A percentile compares a stretch with the other conserved stretches of the same genome.
These are phyloP conservation scores for Curvularia sp. DNA, from an alignment of 2,329 filamentous ascomycete species.

Conservation along the genomic window DNA sequence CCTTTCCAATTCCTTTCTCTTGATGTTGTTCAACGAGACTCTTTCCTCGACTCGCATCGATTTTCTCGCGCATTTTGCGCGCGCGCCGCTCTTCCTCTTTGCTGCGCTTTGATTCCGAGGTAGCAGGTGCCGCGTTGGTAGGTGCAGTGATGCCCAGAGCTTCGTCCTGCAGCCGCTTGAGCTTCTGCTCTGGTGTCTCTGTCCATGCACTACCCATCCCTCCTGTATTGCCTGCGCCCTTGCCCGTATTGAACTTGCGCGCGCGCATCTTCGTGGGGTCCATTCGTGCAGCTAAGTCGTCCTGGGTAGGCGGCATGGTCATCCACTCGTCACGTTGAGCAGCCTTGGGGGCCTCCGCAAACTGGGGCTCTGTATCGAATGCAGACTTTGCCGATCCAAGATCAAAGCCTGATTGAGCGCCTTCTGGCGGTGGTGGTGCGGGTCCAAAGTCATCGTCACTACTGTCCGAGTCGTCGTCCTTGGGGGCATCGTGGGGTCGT, in stretches of 20 bases:
- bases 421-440: constrained; percentile 49
- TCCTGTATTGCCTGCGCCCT: constrained; percentile 59
- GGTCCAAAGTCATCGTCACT: constrained; percentile 57
- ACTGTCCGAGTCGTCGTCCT: constrained; percentile 46
- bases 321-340: constrained; percentile 75
- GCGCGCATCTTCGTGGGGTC: constrained; percentile 85
- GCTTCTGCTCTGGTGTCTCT: constrained; percentile 88
- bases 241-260: constrained; percentile 80
- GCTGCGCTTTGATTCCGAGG: constrained; percentile 40
- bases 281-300: constrained; percentile 64
- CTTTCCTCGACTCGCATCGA: constrained; percentile 52
- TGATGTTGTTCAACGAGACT: constrained; percentile 58
- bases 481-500: constrained; percentile 51
- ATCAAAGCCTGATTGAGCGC: constrained; percentile 23
- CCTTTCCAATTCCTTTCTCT: constrained; percentile 60
- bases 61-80: constrained; percentile 64
- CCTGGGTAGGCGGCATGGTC: constrained; percentile 58
- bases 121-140: constrained; percentile 34
- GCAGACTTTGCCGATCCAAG: constrained; percentile 29
- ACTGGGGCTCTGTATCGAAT: constrained; percentile 44
- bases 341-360: constrained; percentile 48
- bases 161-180: constrained; percentile 78
- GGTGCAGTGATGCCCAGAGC: constrained; percentile 73
- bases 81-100: constrained; percentile 56
- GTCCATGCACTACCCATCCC: constrained; percentile 76